phyloP scores from a whole-genome alignment of 75 land plant genomes.

The Pinus taeda region DNA sequence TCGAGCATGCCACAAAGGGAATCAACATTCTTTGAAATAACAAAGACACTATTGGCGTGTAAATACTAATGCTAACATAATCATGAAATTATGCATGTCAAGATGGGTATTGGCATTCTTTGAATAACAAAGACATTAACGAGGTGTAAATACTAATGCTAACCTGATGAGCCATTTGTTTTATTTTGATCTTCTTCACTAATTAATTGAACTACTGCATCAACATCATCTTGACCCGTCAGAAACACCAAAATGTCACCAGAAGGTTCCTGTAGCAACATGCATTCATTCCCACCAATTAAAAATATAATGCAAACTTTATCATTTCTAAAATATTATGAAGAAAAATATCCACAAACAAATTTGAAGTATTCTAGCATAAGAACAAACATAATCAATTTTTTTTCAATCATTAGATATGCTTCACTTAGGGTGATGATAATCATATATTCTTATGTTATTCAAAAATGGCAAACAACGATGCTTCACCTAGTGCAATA shows the following conservation, averaged over 20 bases:
- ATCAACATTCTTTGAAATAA: background rate
- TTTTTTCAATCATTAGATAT: background rate
- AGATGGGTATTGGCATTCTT: background rate
- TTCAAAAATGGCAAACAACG: background rate
- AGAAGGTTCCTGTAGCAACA: constrained; percentile 52
- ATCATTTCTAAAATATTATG: background rate
- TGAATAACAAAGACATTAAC: background rate
- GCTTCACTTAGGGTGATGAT: background rate
- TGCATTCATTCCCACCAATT: background rate
- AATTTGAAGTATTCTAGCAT: background rate
- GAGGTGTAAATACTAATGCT: background rate
- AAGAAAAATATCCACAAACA: background rate
- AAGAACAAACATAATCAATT: background rate
- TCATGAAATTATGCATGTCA: background rate
- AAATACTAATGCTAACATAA: constrained; percentile 15
- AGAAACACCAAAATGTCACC: constrained; percentile 94
- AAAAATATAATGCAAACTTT: background rate
- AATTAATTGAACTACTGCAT: constrained; percentile 72
- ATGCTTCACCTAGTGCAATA: background rate
- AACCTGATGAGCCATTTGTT: constrained; percentile 34
- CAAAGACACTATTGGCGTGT: background rate
- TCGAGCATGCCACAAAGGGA: background rate
- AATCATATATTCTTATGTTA: background rate
- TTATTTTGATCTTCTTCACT: constrained; percentile 55
- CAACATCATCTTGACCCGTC: constrained; percentile 98